A percentile compares a stretch with the other conserved stretches of the same genome.
Conservation (phyloP, 768 basidiomycete species). For the Hygrocybe coccinea region DNA sequence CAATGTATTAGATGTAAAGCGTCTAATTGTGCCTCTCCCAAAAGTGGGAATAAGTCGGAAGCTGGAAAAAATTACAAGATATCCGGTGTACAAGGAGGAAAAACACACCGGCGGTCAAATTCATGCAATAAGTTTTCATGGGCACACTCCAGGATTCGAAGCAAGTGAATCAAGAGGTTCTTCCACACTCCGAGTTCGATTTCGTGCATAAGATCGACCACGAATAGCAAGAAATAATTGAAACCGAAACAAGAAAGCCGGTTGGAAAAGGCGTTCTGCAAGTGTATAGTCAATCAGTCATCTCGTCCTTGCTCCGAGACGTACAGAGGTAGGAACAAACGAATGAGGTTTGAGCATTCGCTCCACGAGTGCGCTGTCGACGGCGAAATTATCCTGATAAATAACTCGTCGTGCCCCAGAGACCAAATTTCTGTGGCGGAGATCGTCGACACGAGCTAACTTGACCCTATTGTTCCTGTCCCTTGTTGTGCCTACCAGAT, state of each 20-base stretch:
- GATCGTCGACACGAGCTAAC: not conserved
- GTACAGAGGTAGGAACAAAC: constrained; percentile 5
- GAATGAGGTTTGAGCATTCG: constrained; percentile 1
- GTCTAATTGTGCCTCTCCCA: constrained; percentile 24
- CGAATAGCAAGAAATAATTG: constrained; percentile 1
- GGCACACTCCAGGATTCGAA: constrained; percentile 7
- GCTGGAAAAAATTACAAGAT: constrained; percentile 11
- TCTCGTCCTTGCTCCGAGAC: not conserved
- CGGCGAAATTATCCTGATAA: not conserved
- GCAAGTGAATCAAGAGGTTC: constrained; percentile 1
- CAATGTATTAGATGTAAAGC: constrained; percentile 24
- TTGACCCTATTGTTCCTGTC: not conserved
- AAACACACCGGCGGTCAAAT: constrained; percentile 17
- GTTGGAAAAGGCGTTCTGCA: constrained; percentile 6
- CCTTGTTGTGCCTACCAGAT: constrained; percentile 20
- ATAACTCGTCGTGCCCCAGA: constrained; percentile 1
- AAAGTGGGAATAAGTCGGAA: constrained; percentile 24
- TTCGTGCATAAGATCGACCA: constrained; percentile 4
- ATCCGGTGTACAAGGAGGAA: not conserved
- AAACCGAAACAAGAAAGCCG: not conserved
- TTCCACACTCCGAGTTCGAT: constrained; percentile 2
- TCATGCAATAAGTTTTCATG: constrained; percentile 9
- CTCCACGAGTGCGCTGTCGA: constrained; percentile 1
- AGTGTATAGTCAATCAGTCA: not conserved
- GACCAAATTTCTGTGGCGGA: constrained; percentile 2